phyloP scores from a whole-genome alignment of 1,139 yeast genomes.

The Ashbya aceris region DNA sequence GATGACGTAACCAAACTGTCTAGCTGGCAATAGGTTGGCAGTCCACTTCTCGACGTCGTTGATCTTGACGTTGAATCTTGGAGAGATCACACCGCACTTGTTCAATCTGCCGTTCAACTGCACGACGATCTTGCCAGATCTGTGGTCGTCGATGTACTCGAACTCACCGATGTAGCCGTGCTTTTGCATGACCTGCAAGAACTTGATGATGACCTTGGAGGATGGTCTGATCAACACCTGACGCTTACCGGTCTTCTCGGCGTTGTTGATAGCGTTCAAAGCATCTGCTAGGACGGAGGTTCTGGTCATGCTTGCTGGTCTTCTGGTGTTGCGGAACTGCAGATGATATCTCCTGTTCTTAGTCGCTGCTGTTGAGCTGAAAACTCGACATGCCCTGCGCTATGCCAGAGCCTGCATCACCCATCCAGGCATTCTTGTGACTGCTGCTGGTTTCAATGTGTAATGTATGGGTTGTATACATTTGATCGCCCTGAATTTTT shows the following conservation, averaged over 20 bases:
- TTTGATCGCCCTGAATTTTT: no score
- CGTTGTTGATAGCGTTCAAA: conserved; percentile 95
- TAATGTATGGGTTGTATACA: no score
- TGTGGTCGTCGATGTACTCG: conserved; percentile 97
- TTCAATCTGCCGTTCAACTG: conserved; percentile 96
- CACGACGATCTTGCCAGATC: conserved; percentile 95
- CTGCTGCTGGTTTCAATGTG: no score
- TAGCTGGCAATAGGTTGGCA: conserved; percentile 92
- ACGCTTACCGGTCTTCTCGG: conserved; percentile 99
- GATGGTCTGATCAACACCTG: conserved; percentile 98
- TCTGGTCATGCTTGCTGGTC: conserved; percentile 68
- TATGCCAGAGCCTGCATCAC: no score
- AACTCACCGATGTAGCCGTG: conserved; percentile 99
- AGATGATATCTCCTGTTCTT: no score
- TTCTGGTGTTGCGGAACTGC: neutral
- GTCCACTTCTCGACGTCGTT: conserved; percentile 97
- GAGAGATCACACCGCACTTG: conserved; percentile 97
- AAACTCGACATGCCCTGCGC: neutral
- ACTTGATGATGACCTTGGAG: conserved; percentile 95
- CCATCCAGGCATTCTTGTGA: no score
- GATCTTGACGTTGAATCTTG: conserved; percentile 94
- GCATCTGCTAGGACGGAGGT: conserved; percentile 99
- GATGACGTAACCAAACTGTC: conserved; percentile 96
- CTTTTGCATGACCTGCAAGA: conserved; percentile 94
- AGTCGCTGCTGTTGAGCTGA: neutral